Percentiles rank a stretch among this genome's conserved stretches.
Conservation (phyloP, 2,329 filamentous ascomycete species). For the Sporothrix variecibatus region DNA sequence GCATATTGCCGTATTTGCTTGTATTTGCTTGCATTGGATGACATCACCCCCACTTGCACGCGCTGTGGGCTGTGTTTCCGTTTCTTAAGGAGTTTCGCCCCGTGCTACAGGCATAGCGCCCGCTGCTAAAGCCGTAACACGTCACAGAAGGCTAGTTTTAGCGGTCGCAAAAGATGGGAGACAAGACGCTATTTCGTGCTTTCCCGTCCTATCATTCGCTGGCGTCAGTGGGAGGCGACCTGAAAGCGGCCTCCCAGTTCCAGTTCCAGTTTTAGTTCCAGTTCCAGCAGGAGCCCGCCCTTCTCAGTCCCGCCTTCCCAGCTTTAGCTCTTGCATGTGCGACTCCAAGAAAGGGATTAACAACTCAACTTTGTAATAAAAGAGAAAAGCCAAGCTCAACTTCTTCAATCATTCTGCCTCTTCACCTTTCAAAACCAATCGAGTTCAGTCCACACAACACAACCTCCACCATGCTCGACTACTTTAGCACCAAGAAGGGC, state of each 20-base stretch:
- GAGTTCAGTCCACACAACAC: background rate
- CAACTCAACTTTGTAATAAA: background rate
- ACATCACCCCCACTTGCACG: background rate
- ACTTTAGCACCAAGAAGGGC: constrained; percentile 62
- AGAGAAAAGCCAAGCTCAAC: too few species aligned
- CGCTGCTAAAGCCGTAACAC: background rate
- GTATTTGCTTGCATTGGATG: background rate
- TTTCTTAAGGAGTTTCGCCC: too few species aligned
- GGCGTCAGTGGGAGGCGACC: constrained; percentile 13
- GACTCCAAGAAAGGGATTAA: background rate
- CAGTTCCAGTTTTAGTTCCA: background rate
- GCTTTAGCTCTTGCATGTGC: background rate
- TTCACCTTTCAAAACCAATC: background rate
- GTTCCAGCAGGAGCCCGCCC: background rate
- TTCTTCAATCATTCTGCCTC: background rate
- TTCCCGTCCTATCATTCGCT: background rate
- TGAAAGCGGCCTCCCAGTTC: constrained; percentile 19
- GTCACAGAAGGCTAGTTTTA: background rate
- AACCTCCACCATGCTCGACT: constrained; percentile 58
- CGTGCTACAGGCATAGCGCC: constrained; percentile 13
- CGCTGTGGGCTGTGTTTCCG: background rate
- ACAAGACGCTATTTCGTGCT: background rate
- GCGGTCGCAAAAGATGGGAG: background rate
- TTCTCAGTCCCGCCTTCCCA: background rate
- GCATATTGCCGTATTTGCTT: background rate